Conservation (phyloP, 1,284 basidiomycete genomes). For the Apiotrichum brassicae region DNA sequence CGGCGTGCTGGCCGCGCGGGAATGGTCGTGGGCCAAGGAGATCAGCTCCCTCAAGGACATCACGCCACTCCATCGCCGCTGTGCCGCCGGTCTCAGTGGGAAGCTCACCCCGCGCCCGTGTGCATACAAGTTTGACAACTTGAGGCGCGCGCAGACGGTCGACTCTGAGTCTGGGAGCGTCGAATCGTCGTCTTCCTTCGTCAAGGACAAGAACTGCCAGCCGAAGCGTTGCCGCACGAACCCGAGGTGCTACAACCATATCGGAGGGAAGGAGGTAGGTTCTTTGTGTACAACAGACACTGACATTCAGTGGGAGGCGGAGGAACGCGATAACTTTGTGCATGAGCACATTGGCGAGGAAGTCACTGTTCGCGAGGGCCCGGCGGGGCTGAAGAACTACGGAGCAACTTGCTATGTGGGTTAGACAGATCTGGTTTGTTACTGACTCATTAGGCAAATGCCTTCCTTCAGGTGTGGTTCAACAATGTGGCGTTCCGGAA, state of each 20-base stretch:
- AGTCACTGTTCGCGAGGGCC: slow-evolving; percentile 54
- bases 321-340: slow-evolving; percentile 54
- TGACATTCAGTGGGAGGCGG: slow-evolving; percentile 50
- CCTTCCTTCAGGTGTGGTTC: slow-evolving; percentile 76
- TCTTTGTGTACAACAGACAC: slow-evolving; percentile 49
- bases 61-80: slow-evolving; percentile 57
- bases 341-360: slow-evolving; percentile 55
- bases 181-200: neutral
- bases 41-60: slow-evolving; percentile 56
- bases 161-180: neutral
- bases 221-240: slow-evolving; percentile 63
- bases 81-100: slow-evolving; percentile 61
- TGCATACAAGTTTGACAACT: neutral
- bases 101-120: neutral
- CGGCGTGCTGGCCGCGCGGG: neutral
- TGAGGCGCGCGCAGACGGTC: neutral
- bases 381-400: slow-evolving; percentile 83
- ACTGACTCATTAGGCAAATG: slow-evolving; percentile 55
- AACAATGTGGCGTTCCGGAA: slow-evolving; percentile 59
- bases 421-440: neutral
- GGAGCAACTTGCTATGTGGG: slow-evolving; percentile 81
- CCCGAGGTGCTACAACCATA: slow-evolving; percentile 74
- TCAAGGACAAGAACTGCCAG: slow-evolving; percentile 50
- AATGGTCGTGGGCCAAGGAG: slow-evolving; percentile 74
- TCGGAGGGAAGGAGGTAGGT: slow-evolving; percentile 61